Base-by-base conservation (phyloP, 139 green algal species). In the Closterium sp. region DNA sequence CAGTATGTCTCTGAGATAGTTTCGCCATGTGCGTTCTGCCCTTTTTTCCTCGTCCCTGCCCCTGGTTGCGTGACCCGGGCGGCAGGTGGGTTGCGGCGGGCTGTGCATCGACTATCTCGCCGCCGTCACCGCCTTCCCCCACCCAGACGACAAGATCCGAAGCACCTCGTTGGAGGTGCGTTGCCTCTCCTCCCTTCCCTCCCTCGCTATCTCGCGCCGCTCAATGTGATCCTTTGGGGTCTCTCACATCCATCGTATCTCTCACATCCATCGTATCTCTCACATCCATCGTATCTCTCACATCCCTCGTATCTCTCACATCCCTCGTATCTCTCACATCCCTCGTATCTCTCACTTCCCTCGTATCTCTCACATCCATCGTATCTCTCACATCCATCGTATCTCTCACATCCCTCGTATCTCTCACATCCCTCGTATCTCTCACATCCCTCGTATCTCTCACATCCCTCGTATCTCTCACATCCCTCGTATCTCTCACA, bases 91-190 rank as follows among this genome's bases (percentile, higher is more conserved):
- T 1, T 86, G 83, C 25, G 83, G 83, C 30, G 83, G 83, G 30
- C 30, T 33, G 30, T 32, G 83, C n/a, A 33, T 86, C 8, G 83
- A 86, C 83, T 86, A 86, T 86, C 83, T 86, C n/a, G 83, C 83
- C 83, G 31, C 30, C 83, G 83, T 86, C 83, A 21, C 30, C 30
- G 6, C n/a, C 1, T 86, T 86, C 83, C 83, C 83, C 83, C n/a
- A 86, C 28, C 83, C 83, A 32, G 83, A 86, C 5, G 83, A 86
- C 83, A 86, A 86, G 83, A 86, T 86, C 7, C 83, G 83, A 32
- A 86, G 30, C 83, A 86, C 83, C 83, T 32, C n/a, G 16, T 86
- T 86, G 9, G 30, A 86, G 83, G 83, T 86, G 6, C 55, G 55
- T 28, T 76, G 55, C 16, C 10, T 16, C 4, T 76, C 55, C 55